Percentiles rank a stretch among this genome's conserved stretches.
Evolutionary conservation across 768 basidiomycete species (phyloP).

Genomic region (Hirschioporus abietinus): DNA sequence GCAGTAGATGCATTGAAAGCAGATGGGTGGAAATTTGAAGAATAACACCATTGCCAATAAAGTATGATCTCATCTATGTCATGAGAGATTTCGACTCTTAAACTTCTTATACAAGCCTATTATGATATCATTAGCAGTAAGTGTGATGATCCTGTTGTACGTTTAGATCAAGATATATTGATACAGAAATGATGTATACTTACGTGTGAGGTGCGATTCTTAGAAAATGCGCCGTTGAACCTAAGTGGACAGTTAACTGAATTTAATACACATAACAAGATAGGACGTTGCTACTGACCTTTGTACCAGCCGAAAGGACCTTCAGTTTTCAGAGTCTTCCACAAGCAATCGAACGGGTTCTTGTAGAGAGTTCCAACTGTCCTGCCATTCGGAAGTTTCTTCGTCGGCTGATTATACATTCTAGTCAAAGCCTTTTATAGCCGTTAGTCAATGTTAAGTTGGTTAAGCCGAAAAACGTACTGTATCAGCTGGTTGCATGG

Average conservation of each 20-base stretch:
- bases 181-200: conserved; percentile 21
- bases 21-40: conserved; percentile 48
- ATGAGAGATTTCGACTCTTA: not conserved
- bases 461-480: conserved; percentile 35
- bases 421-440: conserved; percentile 70
- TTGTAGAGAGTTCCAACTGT: conserved; percentile 75
- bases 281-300: conserved; percentile 37
- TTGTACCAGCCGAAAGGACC: conserved; percentile 96
- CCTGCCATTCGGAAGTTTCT: conserved; percentile 61
- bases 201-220: conserved; percentile 91
- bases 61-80: not conserved
- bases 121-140: conserved; percentile 84
- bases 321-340: conserved; percentile 91
- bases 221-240: conserved; percentile 90
- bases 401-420: conserved; percentile 94
- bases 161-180: conserved; percentile 8
- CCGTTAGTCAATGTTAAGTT: conserved; percentile 7
- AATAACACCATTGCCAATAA: not conserved
- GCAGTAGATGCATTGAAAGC: conserved; percentile 37
- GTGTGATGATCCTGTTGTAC: conserved; percentile 68
- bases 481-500: conserved; percentile 95
- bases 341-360: conserved; percentile 92
- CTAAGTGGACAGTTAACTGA: conserved; percentile 28
- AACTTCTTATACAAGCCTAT: conserved; percentile 55
- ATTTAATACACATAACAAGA: not conserved